phyloP scores from a whole-genome alignment of 176 grass and related monocot species.

The Melocanna baccifera region DNA sequence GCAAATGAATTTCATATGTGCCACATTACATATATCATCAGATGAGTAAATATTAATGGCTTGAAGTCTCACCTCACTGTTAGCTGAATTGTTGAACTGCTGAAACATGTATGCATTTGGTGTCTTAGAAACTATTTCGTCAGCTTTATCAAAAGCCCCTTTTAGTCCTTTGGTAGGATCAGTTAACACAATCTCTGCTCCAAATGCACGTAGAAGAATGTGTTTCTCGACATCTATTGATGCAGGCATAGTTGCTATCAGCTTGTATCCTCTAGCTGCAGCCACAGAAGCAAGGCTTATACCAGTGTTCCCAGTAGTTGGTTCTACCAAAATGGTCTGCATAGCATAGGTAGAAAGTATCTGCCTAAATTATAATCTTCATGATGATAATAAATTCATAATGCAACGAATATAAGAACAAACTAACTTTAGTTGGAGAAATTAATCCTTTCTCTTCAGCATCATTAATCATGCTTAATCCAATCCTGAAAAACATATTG shows the following conservation, averaged over 20 bases:
- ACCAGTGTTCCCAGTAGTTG: slow-evolving; percentile 90
- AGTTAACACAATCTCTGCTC: slow-evolving; percentile 82
- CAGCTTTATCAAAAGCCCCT: slow-evolving; percentile 88
- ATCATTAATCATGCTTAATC: slow-evolving; percentile 88
- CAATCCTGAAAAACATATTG: slow-evolving; percentile 50
- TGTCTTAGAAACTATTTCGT: slow-evolving; percentile 65
- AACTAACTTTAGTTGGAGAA: slow-evolving; percentile 59
- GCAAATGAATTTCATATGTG: slow-evolving; percentile 32
- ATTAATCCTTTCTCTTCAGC: slow-evolving; percentile 86
- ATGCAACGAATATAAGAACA: neutral
- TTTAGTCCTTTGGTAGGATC: slow-evolving; percentile 70
- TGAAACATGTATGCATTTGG: slow-evolving; percentile 83
- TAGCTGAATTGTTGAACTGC: slow-evolving; percentile 82
- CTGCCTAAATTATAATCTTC: neutral
- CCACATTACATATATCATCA: neutral
- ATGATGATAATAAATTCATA: slow-evolving; percentile 13
- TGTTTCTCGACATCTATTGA: slow-evolving; percentile 76
- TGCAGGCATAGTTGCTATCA: slow-evolving; percentile 85
- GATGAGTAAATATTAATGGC: slow-evolving; percentile 17
- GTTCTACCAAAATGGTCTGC: slow-evolving; percentile 89
- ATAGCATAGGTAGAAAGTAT: slow-evolving; percentile 4
- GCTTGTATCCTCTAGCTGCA: slow-evolving; percentile 88
- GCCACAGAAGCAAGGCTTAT: slow-evolving; percentile 71
- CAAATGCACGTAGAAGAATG: slow-evolving; percentile 71
- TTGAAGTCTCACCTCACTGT: slow-evolving; percentile 54